Evolutionary conservation across 2,329 filamentous ascomycete species (phyloP), one percentile per base, ranked within the genome.

Genomic region (Lachnellula arida): DNA sequence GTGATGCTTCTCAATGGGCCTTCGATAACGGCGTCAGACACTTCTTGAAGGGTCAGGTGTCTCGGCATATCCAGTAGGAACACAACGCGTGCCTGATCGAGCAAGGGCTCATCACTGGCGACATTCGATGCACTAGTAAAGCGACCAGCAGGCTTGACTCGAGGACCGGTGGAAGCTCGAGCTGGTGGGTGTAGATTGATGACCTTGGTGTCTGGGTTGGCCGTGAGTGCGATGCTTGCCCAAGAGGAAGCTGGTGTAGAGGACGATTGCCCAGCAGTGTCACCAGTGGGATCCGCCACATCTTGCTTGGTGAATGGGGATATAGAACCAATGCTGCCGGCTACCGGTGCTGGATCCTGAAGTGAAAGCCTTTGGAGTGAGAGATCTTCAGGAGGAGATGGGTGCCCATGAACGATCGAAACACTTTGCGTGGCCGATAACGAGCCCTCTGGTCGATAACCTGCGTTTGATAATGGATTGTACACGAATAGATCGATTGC

Each of bases 21-120:
- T 58, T 69, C 67, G 19, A 50, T 39, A 6, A 70, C 54, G 2
- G 65, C 66, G 34, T 68, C 53, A 14, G 63, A 66, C 44, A 70
- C 55, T 14, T 67, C 60, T 37, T 62, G 46, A 5, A 67, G 53
- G 15, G 55, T 63, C 5, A 67, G 57, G 12, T 44, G 64, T 6
- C 43, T 34, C 1, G 68, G 68, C 2, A 69, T 55, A 40, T 67
- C 64, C 23, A 68, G 57, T 4, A 70, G 52, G 44, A 68, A 61
- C 4, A 70, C 59, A 2, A 68, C 55, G 12, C 67, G 65, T 23
- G 59, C 59, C 32, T 65, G 62, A 5, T 68, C 58, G 1, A 42
- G 46, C 5, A 60, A 32, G 0, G 59, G 43, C 46, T 68, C 66
- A 9, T 40, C 35, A 3, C 47, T 54, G 14, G 54, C 40, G 40